phyloP scores from a whole-genome alignment of 139 green algal genomes.

The Nannochloris sp. region DNA sequence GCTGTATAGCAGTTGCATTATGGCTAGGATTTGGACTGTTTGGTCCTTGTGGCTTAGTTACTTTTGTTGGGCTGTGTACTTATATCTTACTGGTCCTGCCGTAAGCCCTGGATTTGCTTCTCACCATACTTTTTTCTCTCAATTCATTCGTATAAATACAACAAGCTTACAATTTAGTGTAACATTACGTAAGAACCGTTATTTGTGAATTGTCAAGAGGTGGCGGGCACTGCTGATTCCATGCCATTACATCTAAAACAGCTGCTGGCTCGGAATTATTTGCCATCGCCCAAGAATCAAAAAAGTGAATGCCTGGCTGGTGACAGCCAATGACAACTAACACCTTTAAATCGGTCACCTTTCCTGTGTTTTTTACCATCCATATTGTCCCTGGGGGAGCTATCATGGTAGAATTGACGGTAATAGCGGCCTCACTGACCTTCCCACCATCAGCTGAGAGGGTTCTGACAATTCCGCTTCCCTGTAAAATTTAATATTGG shows the following conservation, averaged over 20 bases:
- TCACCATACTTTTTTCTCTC: too few species aligned
- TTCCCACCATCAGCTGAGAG: background rate
- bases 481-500: too few species aligned
- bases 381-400: background rate
- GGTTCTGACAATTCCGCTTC: background rate
- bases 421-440: background rate
- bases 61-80: background rate
- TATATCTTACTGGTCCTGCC: background rate
- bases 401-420: background rate
- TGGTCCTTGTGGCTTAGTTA: background rate
- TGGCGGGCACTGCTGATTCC: background rate
- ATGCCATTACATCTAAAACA: background rate
- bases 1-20: background rate
- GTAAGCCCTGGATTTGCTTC: too few species aligned
- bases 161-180: too few species aligned
- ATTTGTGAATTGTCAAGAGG: background rate
- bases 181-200: background rate
- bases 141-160: too few species aligned
- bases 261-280: background rate
- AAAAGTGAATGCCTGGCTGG: background rate
- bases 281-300: background rate
- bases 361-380: background rate
- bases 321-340: background rate
- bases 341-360: background rate
- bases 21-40: background rate